phyloP scores from a whole-genome alignment of 805 yeast species.

The Starmerella bombicola region DNA sequence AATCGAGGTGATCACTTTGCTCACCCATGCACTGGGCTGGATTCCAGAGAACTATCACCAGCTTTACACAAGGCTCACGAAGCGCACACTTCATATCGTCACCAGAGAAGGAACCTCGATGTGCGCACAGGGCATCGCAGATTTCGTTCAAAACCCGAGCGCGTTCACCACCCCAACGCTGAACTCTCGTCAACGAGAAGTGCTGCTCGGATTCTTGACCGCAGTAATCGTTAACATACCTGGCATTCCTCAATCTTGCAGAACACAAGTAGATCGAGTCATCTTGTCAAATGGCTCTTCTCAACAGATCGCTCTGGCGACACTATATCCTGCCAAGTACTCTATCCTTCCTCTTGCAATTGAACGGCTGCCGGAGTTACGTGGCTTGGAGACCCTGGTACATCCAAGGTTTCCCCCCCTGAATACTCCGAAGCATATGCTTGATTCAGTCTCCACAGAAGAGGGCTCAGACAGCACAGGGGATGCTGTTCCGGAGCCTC shows the following conservation, averaged over 20 bases:
- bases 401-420: slow-evolving; percentile 25
- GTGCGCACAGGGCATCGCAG: slow-evolving; percentile 27
- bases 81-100: slow-evolving; percentile 37
- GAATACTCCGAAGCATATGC: slow-evolving; percentile 3
- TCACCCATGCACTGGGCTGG: slow-evolving; percentile 13
- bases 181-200: background rate
- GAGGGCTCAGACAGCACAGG: slow-evolving; percentile 1
- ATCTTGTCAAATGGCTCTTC: slow-evolving; percentile 27
- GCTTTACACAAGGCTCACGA: slow-evolving; percentile 11
- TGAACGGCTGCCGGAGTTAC: slow-evolving; percentile 11
- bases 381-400: slow-evolving; percentile 21
- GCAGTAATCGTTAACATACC: slow-evolving; percentile 37
- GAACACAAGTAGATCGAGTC: slow-evolving; percentile 41
- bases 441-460: background rate
- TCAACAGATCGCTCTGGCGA: slow-evolving; percentile 37
- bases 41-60: slow-evolving; percentile 12
- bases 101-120: slow-evolving; percentile 22
- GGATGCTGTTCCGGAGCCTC: background rate
- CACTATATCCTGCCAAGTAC: slow-evolving; percentile 56
- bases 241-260: slow-evolving; percentile 48
- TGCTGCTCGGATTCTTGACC: slow-evolving; percentile 38
- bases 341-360: slow-evolving; percentile 63
- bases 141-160: slow-evolving; percentile 16
- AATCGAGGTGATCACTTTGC: slow-evolving; percentile 4
- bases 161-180: slow-evolving; percentile 21